phyloP scores from a whole-genome alignment of 768 basidiomycete species.

The Exidia glandulosa region DNA sequence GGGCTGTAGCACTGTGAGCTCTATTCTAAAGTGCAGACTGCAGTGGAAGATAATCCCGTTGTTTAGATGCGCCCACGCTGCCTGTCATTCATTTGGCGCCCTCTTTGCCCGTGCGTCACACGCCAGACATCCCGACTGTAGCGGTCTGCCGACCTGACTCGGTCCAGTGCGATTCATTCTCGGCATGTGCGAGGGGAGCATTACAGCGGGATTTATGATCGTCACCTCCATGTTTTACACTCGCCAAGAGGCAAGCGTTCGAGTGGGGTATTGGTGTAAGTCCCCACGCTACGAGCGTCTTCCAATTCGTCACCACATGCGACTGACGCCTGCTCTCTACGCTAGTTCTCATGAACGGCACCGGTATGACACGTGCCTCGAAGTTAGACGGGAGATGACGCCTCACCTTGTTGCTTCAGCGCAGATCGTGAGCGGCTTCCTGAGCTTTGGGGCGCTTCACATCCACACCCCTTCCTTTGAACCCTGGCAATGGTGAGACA shows the following conservation, averaged over 20 bases:
- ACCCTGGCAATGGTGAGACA: slow-evolving; percentile 63
- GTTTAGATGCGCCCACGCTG: slow-evolving; percentile 53
- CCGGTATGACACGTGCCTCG: slow-evolving; percentile 30
- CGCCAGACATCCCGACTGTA: too few species aligned
- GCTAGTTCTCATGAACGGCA: slow-evolving; percentile 65
- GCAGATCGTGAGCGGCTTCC: slow-evolving; percentile 59
- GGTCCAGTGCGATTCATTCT: slow-evolving; percentile 44
- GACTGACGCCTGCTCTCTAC: neutral
- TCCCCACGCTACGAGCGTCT: slow-evolving; percentile 3
- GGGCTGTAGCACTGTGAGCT: slow-evolving; percentile 53
- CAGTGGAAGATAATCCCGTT: too few species aligned
- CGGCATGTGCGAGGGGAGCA: slow-evolving; percentile 68
- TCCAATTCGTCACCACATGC: too few species aligned
- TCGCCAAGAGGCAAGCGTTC: slow-evolving; percentile 51
- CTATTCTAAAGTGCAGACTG: too few species aligned
- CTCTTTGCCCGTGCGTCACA: slow-evolving; percentile 40
- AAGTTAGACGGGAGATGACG: slow-evolving; percentile 1
- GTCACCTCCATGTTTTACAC: slow-evolving; percentile 74
- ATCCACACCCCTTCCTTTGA: slow-evolving; percentile 45
- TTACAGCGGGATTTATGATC: slow-evolving; percentile 70
- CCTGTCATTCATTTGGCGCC: slow-evolving; percentile 57
- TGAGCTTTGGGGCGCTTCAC: slow-evolving; percentile 56
- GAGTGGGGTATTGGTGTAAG: slow-evolving; percentile 73
- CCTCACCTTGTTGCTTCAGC: slow-evolving; percentile 25
- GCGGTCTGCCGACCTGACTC: neutral